Evolutionary conservation across 805 yeast species (phyloP).

Genomic region (Spathaspora girioi): DNA sequence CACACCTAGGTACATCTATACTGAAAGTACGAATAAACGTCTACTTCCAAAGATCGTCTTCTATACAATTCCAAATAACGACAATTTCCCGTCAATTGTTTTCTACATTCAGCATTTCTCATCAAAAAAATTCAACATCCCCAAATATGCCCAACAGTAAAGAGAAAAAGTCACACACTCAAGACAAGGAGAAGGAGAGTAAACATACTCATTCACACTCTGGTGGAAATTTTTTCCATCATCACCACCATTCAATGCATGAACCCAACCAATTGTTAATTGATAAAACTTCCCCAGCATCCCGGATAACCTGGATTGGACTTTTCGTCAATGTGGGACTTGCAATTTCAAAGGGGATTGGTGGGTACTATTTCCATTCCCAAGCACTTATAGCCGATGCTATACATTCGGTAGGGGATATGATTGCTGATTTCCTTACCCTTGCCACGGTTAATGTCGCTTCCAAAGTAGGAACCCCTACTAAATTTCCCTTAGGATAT

Average conservation of each 20-base stretch:
- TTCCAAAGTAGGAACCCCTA: conserved; percentile 50
- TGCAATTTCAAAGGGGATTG: conserved; percentile 82
- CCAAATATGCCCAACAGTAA: background rate
- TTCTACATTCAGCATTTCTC: background rate
- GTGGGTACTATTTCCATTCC: conserved; percentile 91
- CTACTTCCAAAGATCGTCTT: background rate
- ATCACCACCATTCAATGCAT: conserved; percentile 45
- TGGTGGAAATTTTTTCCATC: conserved; percentile 20
- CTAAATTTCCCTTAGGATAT: conserved; percentile 77
- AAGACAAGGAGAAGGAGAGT: background rate
- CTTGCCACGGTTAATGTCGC: conserved; percentile 83
- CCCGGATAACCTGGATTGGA: conserved; percentile 90
- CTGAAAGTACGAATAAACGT: background rate
- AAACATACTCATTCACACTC: conserved; percentile 11
- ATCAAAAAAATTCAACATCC: background rate
- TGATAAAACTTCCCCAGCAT: conserved; percentile 65
- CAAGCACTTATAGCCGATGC: conserved; percentile 94
- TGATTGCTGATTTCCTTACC: conserved; percentile 86
- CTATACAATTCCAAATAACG: background rate
- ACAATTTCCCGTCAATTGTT: background rate
- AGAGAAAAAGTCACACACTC: background rate
- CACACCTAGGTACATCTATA: background rate
- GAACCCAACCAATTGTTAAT: conserved; percentile 41
- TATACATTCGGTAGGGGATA: conserved; percentile 86
- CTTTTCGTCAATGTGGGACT: conserved; percentile 76